These are phyloP conservation scores for Austroboletus festivus DNA, from an alignment of 768 basidiomycete species.

Conservation along the genomic window DNA sequence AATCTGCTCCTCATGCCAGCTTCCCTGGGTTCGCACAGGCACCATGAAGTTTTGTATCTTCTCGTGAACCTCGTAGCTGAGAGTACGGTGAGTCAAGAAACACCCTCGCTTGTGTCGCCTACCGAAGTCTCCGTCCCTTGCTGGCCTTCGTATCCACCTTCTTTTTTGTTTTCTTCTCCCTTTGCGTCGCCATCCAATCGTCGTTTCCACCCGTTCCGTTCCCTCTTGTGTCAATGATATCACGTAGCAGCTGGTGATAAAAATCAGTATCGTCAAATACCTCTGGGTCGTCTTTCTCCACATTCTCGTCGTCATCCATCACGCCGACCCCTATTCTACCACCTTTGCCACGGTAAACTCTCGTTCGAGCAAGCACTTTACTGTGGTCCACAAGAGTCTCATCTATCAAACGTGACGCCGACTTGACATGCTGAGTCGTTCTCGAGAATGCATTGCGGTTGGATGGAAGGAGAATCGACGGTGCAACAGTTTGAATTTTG, in stretches of 20 bases:
- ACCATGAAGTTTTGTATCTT: slow-evolving; percentile 98
- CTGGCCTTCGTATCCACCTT: slow-evolving; percentile 95
- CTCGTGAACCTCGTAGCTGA: slow-evolving; percentile 89
- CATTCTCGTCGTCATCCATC: slow-evolving; percentile 34
- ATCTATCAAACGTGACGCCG: slow-evolving; percentile 73
- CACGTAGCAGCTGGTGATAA: slow-evolving; percentile 87
- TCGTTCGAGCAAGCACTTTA: slow-evolving; percentile 64
- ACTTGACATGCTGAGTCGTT: slow-evolving; percentile 54
- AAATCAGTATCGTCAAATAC: slow-evolving; percentile 90
- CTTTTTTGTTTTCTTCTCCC: slow-evolving; percentile 71
- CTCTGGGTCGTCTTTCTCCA: slow-evolving; percentile 40
- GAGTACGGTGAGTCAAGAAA: slow-evolving; percentile 3
- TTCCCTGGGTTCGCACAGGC: slow-evolving; percentile 62
- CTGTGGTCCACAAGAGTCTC: slow-evolving; percentile 59
- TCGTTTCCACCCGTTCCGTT: slow-evolving; percentile 44
- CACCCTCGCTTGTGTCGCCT: slow-evolving; percentile 20
- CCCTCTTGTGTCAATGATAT: slow-evolving; percentile 75
- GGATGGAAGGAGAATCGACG: slow-evolving; percentile 67
- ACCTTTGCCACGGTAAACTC: slow-evolving; percentile 49
- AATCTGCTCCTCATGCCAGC: slow-evolving; percentile 95
- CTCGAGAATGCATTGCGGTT: slow-evolving; percentile 69
- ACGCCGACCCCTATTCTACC: slow-evolving; percentile 37
- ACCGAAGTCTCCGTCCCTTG: slow-evolving; percentile 92
- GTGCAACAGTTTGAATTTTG: slow-evolving; percentile 91
- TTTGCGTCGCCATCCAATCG: slow-evolving; percentile 65